Conservation (phyloP, 805 yeast genomes). For the Lachancea dasiensis region DNA sequence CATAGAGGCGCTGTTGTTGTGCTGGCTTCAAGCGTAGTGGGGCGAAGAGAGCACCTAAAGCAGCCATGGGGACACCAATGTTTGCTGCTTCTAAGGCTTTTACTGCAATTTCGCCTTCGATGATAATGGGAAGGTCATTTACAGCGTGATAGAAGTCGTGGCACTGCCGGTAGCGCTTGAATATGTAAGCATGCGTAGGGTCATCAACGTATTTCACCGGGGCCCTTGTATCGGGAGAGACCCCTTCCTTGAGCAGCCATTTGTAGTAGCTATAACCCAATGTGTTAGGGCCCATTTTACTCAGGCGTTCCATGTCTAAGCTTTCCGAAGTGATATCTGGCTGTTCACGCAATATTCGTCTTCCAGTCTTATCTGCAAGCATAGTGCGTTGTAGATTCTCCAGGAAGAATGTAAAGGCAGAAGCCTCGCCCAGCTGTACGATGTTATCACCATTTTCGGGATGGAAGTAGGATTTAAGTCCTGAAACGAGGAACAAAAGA, state of each 20-base stretch:
- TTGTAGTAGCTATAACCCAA: conserved; percentile 73
- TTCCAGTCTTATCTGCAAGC: conserved; percentile 70
- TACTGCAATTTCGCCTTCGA: conserved; percentile 95
- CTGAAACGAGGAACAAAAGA: conserved; percentile 63
- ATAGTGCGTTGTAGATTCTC: conserved; percentile 58
- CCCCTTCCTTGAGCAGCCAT: conserved; percentile 84
- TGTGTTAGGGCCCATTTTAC: conserved; percentile 57
- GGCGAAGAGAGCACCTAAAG: conserved; percentile 84
- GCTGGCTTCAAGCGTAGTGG: conserved; percentile 65
- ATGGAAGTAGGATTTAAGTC: conserved; percentile 68
- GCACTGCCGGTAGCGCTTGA: conserved; percentile 90
- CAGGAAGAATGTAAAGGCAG: conserved; percentile 69
- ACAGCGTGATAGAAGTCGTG: conserved; percentile 95
- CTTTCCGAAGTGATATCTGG: conserved; percentile 78
- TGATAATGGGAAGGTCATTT: conserved; percentile 80
- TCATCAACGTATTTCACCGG: conserved; percentile 84
- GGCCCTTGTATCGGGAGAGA: conserved; percentile 88
- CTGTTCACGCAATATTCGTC: conserved; percentile 67
- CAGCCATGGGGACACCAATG: conserved; percentile 92
- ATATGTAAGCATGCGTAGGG: conserved; percentile 86
- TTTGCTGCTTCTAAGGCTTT: conserved; percentile 90
- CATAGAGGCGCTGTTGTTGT: conserved; percentile 58
- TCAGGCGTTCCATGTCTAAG: conserved; percentile 55
- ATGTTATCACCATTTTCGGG: conserved; percentile 73
- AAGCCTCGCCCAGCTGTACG: conserved; percentile 83